phyloP scores from a whole-genome alignment of 2,329 filamentous ascomycete species.

The Colletotrichum neosansevieriae region DNA sequence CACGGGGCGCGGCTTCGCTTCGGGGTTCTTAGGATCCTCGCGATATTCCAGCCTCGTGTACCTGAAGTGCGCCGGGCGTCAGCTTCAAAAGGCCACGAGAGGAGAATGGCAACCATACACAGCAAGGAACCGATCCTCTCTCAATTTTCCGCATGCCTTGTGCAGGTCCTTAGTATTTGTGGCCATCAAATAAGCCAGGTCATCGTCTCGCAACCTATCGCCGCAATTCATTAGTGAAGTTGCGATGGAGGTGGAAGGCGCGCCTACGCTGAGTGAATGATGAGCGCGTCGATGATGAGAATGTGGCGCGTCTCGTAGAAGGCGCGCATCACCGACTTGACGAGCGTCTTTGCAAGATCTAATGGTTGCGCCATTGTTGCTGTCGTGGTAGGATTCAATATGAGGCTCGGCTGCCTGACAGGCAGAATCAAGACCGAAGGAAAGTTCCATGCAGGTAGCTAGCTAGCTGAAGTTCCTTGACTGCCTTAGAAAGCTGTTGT shows the following conservation, averaged over 20 bases:
- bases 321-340: constrained; percentile 86
- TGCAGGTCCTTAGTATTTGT: constrained; percentile 94
- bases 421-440: neutral
- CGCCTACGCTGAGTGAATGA: constrained; percentile 82
- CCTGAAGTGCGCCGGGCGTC: constrained; percentile 15
- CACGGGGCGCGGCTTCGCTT: constrained; percentile 84
- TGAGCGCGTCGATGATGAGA: constrained; percentile 86
- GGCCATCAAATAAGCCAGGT: constrained; percentile 86
- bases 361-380: constrained; percentile 46
- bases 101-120: constrained; percentile 67
- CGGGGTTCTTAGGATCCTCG: constrained; percentile 49
- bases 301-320: constrained; percentile 91
- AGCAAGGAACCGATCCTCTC: constrained; percentile 86
- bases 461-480: no score
- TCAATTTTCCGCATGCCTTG: constrained; percentile 86
- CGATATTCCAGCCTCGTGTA: constrained; percentile 40
- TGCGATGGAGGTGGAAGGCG: neutral
- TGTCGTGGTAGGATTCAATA: constrained; percentile 11
- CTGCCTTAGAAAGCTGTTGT: no score
- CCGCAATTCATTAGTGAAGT: constrained; percentile 64
- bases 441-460: neutral
- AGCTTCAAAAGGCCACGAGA: constrained; percentile 6
- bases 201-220: constrained; percentile 84
- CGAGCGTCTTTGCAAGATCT: constrained; percentile 77
- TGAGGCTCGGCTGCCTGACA: neutral